These are phyloP conservation scores for Mucor circinelloides DNA, from an alignment of 371 early-diverging fungal genomes.

Conservation along the genomic window DNA sequence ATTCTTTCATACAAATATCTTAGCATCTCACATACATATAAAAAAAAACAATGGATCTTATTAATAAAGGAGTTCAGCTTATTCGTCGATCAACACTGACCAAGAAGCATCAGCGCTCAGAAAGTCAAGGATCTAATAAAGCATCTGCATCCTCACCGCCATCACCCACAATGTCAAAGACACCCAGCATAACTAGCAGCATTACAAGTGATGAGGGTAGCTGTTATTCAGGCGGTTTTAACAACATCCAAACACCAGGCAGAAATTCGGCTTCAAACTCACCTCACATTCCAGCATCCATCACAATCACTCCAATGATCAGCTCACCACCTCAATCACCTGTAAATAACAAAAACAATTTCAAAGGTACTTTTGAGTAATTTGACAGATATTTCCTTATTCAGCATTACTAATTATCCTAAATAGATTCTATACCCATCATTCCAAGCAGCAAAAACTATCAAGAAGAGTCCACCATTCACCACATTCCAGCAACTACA, in stretches of 20 bases:
- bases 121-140: slow-evolving; percentile 15
- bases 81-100: slow-evolving; percentile 25
- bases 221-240: slow-evolving; percentile 19
- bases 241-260: slow-evolving; percentile 14
- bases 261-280: slow-evolving; percentile 15
- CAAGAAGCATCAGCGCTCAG: slow-evolving; percentile 11
- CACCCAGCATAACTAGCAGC: slow-evolving; percentile 34
- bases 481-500: background rate
- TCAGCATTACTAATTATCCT: background rate
- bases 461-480: background rate
- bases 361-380: background rate
- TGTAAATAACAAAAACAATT: slow-evolving; percentile 7
- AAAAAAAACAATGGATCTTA: slow-evolving; percentile 28
- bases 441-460: slow-evolving; percentile 1
- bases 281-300: slow-evolving; percentile 16
- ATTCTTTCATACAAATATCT: background rate
- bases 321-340: slow-evolving; percentile 15
- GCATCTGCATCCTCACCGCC: slow-evolving; percentile 5
- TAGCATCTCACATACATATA: background rate
- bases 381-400: slow-evolving; percentile 21
- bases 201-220: slow-evolving; percentile 30
- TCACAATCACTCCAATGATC: slow-evolving; percentile 19
- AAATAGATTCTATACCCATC: slow-evolving; percentile 19
- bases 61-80: slow-evolving; percentile 32
- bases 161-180: slow-evolving; percentile 18